A percentile compares a stretch with the other conserved stretches of the same genome.
phyloP scores from a whole-genome alignment of 257 asterid genomes.

The Striga asiatica region DNA sequence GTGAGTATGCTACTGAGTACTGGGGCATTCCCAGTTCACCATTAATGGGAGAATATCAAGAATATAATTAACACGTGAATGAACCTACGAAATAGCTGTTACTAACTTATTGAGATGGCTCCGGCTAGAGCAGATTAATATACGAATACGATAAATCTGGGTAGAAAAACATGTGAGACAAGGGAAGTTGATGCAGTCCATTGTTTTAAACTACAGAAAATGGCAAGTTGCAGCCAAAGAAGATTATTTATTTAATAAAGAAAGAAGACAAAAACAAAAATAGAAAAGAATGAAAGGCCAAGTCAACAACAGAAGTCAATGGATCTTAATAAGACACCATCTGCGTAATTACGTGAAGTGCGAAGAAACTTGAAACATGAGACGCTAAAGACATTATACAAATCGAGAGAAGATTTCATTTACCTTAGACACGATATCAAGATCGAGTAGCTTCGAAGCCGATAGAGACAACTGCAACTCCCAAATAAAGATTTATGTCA shows the following conservation, averaged over 20 bases:
- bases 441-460: constrained; percentile 62
- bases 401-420: not conserved
- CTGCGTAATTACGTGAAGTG: not conserved
- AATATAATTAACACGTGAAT: too few relatives aligned
- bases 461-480: constrained; percentile 68
- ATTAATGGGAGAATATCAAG: too few relatives aligned
- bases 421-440: constrained; percentile 67
- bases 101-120: too few relatives aligned
- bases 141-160: too few relatives aligned
- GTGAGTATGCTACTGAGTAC: not conserved
- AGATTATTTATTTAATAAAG: not conserved
- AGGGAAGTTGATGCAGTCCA: too few relatives aligned
- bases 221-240: not conserved
- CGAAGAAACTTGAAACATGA: constrained; percentile 11
- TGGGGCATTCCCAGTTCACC: too few relatives aligned
- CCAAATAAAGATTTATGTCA: constrained; percentile 14
- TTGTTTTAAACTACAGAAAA: not conserved
- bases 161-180: too few relatives aligned
- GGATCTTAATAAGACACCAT: not conserved
- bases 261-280: not conserved
- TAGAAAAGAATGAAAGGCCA: constrained; percentile 3
- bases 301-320: constrained; percentile 5
- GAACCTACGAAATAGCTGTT: too few relatives aligned
- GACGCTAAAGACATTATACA: not conserved
- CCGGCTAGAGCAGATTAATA: too few relatives aligned